phyloP scores from a whole-genome alignment of 2,329 filamentous ascomycete genomes.

The Ophiostoma pallidulum region DNA sequence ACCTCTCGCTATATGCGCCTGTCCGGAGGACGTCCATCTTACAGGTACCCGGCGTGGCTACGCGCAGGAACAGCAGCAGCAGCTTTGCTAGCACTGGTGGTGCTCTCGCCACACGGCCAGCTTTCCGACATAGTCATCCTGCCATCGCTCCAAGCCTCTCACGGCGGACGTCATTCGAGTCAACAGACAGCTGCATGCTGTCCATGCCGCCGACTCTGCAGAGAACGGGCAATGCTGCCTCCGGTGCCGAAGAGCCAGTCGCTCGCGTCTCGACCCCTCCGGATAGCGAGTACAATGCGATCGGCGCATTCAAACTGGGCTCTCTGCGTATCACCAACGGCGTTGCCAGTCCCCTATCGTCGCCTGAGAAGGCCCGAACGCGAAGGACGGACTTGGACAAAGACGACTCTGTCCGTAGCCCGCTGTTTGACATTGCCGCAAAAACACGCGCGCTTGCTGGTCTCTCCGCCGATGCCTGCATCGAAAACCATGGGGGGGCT shows the following conservation, averaged over 20 bases:
- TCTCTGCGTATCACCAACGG: slow-evolving; percentile 55
- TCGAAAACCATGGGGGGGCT: neutral
- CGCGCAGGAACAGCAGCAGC: slow-evolving; percentile 26
- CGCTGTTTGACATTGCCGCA: neutral
- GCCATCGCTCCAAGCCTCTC: slow-evolving; percentile 30
- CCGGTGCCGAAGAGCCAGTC: slow-evolving; percentile 15
- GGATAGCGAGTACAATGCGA: slow-evolving; percentile 49
- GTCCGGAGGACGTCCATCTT: slow-evolving; percentile 39
- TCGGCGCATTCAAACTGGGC: slow-evolving; percentile 54
- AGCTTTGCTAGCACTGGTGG: slow-evolving; percentile 11
- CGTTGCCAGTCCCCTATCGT: slow-evolving; percentile 36
- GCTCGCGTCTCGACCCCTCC: slow-evolving; percentile 39
- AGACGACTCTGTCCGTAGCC: neutral
- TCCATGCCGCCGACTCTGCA: slow-evolving; percentile 26
- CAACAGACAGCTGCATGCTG: slow-evolving; percentile 24
- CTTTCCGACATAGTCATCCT: slow-evolving; percentile 30
- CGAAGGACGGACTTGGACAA: neutral
- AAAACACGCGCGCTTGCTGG: slow-evolving; percentile 8
- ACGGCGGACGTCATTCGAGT: slow-evolving; percentile 31
- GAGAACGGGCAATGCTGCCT: slow-evolving; percentile 8
- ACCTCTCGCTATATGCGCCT: slow-evolving; percentile 38
- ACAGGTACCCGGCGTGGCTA: slow-evolving; percentile 41
- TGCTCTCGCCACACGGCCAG: slow-evolving; percentile 22
- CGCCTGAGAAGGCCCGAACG: slow-evolving; percentile 3
- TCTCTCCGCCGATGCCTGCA: slow-evolving; percentile 5